Conservation (phyloP, 208 protist genomes). For the Zelonia costaricensis region DNA sequence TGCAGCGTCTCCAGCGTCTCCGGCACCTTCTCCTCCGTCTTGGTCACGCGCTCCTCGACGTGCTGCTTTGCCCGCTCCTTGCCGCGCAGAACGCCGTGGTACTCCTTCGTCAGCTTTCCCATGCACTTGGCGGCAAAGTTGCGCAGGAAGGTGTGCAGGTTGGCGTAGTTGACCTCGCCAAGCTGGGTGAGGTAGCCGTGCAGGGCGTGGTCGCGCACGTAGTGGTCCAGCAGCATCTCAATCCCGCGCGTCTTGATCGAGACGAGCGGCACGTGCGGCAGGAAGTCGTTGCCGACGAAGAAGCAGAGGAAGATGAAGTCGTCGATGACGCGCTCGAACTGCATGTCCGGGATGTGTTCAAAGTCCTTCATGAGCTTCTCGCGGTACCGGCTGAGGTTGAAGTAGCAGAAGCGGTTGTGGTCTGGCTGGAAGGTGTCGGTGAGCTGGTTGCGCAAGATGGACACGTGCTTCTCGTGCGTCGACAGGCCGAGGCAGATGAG, state of each 20-base stretch:
- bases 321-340: constrained; percentile 98
- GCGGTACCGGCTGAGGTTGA: constrained; percentile 81
- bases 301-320: constrained; percentile 99
- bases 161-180: constrained; percentile 82
- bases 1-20: constrained; percentile 25
- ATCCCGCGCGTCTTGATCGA: constrained; percentile 98
- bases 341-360: constrained; percentile 60
- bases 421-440: constrained; percentile 84
- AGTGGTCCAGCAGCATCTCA: constrained; percentile 93
- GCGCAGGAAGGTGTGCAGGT: constrained; percentile 62
- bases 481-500: constrained; percentile 98
- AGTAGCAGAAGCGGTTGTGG: constrained; percentile 85
- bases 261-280: constrained; percentile 98
- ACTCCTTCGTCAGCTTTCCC: constrained; percentile 62
- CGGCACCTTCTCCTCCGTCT: constrained; percentile 37
- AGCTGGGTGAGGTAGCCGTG: constrained; percentile 84
- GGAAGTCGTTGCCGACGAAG: constrained; percentile 99
- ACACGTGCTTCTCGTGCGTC: constrained; percentile 98
- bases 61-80: constrained; percentile 74
- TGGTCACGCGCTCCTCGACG: constrained; percentile 70
- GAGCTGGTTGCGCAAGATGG: constrained; percentile 97
- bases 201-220: constrained; percentile 68
- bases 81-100: constrained; percentile 50
- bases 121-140: constrained; percentile 58
- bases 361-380: constrained; percentile 84